A percentile compares a stretch with the other conserved stretches of the same genome.
Conservation (phyloP, 768 basidiomycete genomes). For the Psilocybe tampanensis region DNA sequence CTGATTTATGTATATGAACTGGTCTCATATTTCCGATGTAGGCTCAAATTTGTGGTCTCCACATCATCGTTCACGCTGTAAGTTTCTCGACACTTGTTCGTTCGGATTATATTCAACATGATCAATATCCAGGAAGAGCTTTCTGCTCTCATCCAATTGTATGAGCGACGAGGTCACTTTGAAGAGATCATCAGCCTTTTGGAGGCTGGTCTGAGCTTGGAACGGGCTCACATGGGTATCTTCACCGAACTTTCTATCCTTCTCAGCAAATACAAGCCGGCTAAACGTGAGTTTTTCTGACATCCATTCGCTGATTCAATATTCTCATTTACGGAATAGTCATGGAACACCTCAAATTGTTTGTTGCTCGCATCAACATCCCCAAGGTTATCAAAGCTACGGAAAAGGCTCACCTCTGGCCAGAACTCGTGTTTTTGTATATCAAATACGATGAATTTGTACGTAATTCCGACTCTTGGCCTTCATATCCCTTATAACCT, state of each 20-base stretch:
- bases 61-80: conserved; percentile 92
- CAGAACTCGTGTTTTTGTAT: conserved; percentile 97
- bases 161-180: conserved; percentile 91
- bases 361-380: conserved; percentile 95
- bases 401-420: conserved; percentile 97
- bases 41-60: conserved; percentile 99
- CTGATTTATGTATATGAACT: not conserved
- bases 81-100: conserved; percentile 20
- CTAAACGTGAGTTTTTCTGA: conserved; percentile 68
- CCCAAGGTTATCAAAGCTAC: conserved; percentile 98
- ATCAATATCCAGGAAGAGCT: conserved; percentile 67
- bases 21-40: conserved; percentile 23
- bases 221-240: conserved; percentile 98
- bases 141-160: conserved; percentile 70
- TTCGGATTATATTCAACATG: conserved; percentile 21
- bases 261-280: conserved; percentile 94
- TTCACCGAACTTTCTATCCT: conserved; percentile 93
- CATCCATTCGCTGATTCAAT: not conserved
- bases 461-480: conserved; percentile 28
- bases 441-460: conserved; percentile 98
- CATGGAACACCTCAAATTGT: conserved; percentile 98
- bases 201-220: conserved; percentile 94
- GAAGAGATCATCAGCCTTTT: conserved; percentile 90
- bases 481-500: not conserved
- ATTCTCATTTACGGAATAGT: conserved; percentile 47